Percentiles rank a stretch among this genome's conserved stretches.
Evolutionary conservation across 805 yeast genomes (phyloP).

Genomic region (Debaryomyces tyrocola): DNA sequence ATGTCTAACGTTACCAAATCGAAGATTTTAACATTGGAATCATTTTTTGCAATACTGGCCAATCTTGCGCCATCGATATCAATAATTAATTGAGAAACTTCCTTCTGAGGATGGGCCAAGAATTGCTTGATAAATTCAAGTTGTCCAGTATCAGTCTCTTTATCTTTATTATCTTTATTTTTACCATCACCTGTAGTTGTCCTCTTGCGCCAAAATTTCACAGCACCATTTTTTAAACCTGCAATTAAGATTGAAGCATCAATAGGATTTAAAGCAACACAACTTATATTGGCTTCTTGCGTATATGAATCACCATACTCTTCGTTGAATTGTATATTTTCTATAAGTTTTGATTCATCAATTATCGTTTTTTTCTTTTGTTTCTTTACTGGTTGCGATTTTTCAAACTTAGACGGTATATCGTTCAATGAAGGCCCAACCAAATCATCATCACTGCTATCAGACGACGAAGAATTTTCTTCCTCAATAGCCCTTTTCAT

Average conservation of each 20-base stretch:
- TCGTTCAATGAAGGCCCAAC: constrained; percentile 6
- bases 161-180: constrained; percentile 5
- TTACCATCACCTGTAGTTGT: neutral
- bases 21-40: constrained; percentile 16
- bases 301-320: constrained; percentile 7
- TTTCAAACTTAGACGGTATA: neutral
- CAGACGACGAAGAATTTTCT: constrained; percentile 1
- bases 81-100: constrained; percentile 15
- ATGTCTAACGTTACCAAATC: constrained; percentile 21
- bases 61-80: constrained; percentile 12
- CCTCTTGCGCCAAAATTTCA: constrained; percentile 19
- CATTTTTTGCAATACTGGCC: constrained; percentile 18
- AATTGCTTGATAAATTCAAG: constrained; percentile 14
- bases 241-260: constrained; percentile 14
- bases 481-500: constrained; percentile 4
- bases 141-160: constrained; percentile 3
- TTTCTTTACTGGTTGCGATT: neutral
- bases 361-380: constrained; percentile 1
- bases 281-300: constrained; percentile 12
- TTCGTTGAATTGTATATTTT: constrained; percentile 1
- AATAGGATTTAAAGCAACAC: constrained; percentile 7
- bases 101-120: constrained; percentile 15
- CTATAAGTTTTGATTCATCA: constrained; percentile 1
- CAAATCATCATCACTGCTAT: constrained; percentile 8
- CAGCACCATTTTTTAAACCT: constrained; percentile 19